These are phyloP conservation scores for Magnusiomyces tetraspermus DNA, from an alignment of 1,139 yeast genomes.

Conservation along the genomic window DNA sequence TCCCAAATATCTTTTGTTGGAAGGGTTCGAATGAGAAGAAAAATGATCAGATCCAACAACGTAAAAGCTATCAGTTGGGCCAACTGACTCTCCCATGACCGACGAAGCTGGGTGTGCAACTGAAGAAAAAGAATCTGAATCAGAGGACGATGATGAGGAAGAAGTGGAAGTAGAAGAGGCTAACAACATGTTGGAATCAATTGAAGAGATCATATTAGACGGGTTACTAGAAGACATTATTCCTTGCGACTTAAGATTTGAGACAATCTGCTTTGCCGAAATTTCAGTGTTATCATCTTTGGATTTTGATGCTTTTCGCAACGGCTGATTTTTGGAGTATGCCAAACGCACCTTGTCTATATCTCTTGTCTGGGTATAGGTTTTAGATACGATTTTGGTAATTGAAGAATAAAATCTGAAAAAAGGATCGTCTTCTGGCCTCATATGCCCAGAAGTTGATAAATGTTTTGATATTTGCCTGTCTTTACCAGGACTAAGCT, in stretches of 20 bases:
- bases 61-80: conserved; percentile 24
- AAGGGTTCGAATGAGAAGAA: too few relatives aligned
- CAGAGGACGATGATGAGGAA: background rate
- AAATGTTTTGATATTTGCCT: too few relatives aligned
- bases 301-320: background rate
- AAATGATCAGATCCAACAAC: too few relatives aligned
- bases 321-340: conserved; percentile 13
- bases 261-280: background rate
- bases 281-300: background rate
- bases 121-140: conserved; percentile 3
- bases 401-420: conserved; percentile 23
- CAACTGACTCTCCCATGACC: conserved; percentile 4
- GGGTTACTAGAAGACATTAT: background rate
- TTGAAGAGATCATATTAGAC: background rate
- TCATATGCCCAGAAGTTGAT: conserved; percentile 8
- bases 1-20: too few relatives aligned
- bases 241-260: background rate
- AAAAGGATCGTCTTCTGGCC: conserved; percentile 26
- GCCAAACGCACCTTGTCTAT: conserved; percentile 15
- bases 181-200: background rate
- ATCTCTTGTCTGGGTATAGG: conserved; percentile 14
- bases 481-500: too few relatives aligned
- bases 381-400: conserved; percentile 23
- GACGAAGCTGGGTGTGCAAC: conserved; percentile 8
- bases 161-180: background rate